Evolutionary conservation across 2,329 filamentous ascomycete genomes (phyloP), one percentile per base, ranked within the genome.

Genomic region (Pseudogymnoascus sp.): DNA sequence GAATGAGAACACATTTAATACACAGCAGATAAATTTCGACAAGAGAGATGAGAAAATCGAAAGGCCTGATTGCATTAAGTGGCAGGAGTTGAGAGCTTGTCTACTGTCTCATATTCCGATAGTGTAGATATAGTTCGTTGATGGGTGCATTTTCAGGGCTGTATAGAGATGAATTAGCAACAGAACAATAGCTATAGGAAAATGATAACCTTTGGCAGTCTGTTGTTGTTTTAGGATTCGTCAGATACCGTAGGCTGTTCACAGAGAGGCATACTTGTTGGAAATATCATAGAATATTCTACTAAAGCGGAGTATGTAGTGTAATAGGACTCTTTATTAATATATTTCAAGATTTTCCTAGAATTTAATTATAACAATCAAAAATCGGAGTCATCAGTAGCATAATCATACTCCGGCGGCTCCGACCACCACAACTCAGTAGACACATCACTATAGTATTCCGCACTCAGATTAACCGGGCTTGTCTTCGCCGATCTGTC

Each of bases 401-500:
- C 21, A 21, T 21, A 21, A 21, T 21, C 21, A 21, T 21, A 2
- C 21, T 21, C 21, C 21, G 21, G 21, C 21, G 21, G 21, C 21
- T 21, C 21, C 21, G 21, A 21, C 21, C 21, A 21, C 21, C 21
- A 21, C 21, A 21, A 21, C 21, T 21, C 21, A 65, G 16, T 56
- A 42, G 47, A 59, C 10, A 14, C 21, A 21, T 21, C 21, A 21
- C 21, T 21, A 21, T 21, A 21, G 21, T 21, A 21, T 21, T 21
- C 21, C 21, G 21, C 21, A 21, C 21, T 3, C 21, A 21, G 21
- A 21, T 21, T 21, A 21, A 21, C 21, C 21, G 21, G 21, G 21
- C 21, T 21, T 21, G 21, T 21, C 21, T 21, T 21, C 21, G 21
- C 62, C 70, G 68, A 69, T 63, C 62, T 56, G 63, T 71, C 67